These are phyloP conservation scores for Vigna unguiculata DNA, from an alignment of 306 rosid genomes.

Conservation along the genomic window DNA sequence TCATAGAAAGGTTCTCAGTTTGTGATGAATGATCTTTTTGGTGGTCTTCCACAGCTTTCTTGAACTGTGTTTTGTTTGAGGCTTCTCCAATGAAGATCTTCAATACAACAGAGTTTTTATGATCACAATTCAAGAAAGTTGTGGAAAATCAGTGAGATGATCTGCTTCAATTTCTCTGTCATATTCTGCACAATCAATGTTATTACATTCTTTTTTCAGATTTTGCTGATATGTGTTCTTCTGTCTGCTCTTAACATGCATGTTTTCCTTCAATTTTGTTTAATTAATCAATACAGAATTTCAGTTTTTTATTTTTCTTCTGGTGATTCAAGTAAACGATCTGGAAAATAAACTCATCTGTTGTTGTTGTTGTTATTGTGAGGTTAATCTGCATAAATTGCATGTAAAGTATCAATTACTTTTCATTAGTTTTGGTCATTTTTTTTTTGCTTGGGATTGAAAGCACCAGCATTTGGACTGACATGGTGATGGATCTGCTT, in stretches of 20 bases:
- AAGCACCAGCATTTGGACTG: too few species aligned
- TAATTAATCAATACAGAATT: background rate
- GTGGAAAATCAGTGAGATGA: slow-evolving; percentile 52
- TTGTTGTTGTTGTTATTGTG: too few species aligned
- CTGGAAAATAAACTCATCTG: background rate
- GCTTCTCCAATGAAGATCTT: slow-evolving; percentile 10
- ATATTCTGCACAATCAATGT: background rate
- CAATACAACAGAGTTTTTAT: slow-evolving; percentile 26
- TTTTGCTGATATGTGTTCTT: background rate
- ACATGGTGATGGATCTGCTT: too few species aligned
- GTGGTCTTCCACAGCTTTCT: slow-evolving; percentile 81
- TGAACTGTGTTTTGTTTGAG: slow-evolving; percentile 56
- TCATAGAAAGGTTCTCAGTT: background rate
- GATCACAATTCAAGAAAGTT: slow-evolving; percentile 60
- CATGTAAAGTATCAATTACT: too few species aligned
- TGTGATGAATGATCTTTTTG: slow-evolving; percentile 52
- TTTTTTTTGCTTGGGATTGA: too few species aligned
- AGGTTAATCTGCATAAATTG: too few species aligned
- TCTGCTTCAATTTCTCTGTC: slow-evolving; percentile 36
- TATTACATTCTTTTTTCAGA: background rate
- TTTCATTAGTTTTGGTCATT: too few species aligned
- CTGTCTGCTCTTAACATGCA: background rate
- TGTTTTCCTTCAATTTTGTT: background rate
- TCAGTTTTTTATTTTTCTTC: background rate
- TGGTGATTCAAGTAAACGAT: background rate